Percentiles rank a stretch among this genome's conserved stretches.
Evolutionary conservation across 2,329 filamentous ascomycete species (phyloP).

Genomic region (Penicillium fuscoglaucum): DNA sequence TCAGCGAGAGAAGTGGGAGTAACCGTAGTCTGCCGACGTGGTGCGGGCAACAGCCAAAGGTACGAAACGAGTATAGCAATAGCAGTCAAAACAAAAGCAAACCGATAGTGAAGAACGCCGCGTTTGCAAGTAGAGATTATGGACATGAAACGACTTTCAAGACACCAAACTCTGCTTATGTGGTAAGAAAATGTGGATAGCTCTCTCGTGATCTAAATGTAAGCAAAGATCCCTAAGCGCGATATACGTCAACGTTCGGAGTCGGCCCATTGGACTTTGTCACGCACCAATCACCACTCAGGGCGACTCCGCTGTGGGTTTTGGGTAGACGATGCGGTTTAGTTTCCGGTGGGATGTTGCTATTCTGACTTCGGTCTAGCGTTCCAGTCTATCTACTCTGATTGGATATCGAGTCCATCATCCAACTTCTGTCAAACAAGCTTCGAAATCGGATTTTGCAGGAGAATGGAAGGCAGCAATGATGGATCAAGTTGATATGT

Average conservation of each 20-base stretch:
- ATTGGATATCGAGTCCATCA: background rate
- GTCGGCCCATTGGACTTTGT: background rate
- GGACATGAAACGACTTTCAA: background rate
- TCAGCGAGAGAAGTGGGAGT: background rate
- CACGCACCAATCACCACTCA: background rate
- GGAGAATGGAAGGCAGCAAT: too few species aligned
- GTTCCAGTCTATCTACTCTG: background rate
- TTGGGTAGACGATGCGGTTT: background rate
- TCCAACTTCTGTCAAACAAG: too few species aligned
- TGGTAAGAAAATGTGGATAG: background rate
- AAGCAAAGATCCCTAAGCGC: background rate
- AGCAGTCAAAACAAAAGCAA: background rate
- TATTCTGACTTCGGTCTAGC: background rate
- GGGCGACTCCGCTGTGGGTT: background rate
- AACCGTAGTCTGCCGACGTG: background rate
- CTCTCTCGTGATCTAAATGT: background rate
- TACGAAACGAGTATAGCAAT: background rate
- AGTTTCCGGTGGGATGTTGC: background rate
- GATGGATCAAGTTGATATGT: too few species aligned
- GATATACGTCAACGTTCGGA: background rate
- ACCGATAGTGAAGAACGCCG: too few species aligned
- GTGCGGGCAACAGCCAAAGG: background rate
- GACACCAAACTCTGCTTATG: background rate
- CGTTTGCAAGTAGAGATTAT: background rate
- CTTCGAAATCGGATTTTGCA: too few species aligned